phyloP scores from a whole-genome alignment of 768 basidiomycete species.

The Strobilomyces dryophilus region DNA sequence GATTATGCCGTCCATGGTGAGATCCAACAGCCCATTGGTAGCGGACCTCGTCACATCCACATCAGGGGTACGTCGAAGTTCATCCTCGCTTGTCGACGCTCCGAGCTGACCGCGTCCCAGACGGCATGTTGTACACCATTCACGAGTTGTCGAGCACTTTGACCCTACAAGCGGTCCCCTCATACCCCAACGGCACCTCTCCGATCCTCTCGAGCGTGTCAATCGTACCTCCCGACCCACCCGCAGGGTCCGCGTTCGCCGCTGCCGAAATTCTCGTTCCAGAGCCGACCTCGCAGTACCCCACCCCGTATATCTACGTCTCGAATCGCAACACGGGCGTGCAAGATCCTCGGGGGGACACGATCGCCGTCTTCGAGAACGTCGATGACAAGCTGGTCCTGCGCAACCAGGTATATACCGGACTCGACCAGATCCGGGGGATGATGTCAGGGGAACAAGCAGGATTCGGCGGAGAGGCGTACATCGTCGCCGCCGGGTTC shows the following conservation, averaged over 20 bases:
- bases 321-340: constrained; percentile 62
- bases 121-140: constrained; percentile 46
- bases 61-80: constrained; percentile 30
- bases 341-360: constrained; percentile 52
- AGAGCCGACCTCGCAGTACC: constrained; percentile 41
- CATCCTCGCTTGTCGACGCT: not conserved
- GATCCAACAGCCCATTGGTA: constrained; percentile 58
- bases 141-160: constrained; percentile 57
- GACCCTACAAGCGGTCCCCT: constrained; percentile 48
- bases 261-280: constrained; percentile 66
- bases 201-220: constrained; percentile 48
- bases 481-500: constrained; percentile 51
- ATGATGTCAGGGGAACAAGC: constrained; percentile 52
- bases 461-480: constrained; percentile 44
- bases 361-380: constrained; percentile 58
- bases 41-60: constrained; percentile 56
- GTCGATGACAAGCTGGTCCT: constrained; percentile 37
- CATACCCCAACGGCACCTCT: constrained; percentile 45
- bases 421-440: constrained; percentile 59
- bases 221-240: constrained; percentile 42
- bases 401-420: constrained; percentile 56
- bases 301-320: constrained; percentile 54
- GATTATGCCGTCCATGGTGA: constrained; percentile 54
- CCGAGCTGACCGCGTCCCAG: constrained; percentile 26
- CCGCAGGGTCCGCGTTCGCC: constrained; percentile 38